Evolutionary conservation across 306 rosid species (phyloP).

Genomic region (Ammopiptanthus mongolicus): DNA sequence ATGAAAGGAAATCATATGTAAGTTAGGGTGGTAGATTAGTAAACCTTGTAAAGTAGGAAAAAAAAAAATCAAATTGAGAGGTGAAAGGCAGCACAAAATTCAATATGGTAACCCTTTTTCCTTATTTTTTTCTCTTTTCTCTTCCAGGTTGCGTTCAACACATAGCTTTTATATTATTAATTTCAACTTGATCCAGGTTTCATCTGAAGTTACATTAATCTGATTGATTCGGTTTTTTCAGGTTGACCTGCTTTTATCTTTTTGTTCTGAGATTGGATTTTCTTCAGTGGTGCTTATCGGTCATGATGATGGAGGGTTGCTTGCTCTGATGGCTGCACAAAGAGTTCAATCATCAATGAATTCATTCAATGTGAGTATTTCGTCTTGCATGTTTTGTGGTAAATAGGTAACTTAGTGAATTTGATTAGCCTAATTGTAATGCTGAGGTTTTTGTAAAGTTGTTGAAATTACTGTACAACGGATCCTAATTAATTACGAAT

Average conservation of each 20-base stretch:
- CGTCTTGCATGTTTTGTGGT: constrained; percentile 6
- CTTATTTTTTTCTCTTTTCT: neutral
- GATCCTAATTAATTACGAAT: neutral
- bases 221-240: constrained; percentile 30
- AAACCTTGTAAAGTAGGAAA: neutral
- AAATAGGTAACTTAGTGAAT: neutral
- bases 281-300: constrained; percentile 89
- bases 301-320: constrained; percentile 98
- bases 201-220: neutral
- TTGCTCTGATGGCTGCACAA: constrained; percentile 83
- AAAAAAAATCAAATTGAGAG: neutral
- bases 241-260: constrained; percentile 90
- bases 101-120: neutral
- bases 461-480: neutral
- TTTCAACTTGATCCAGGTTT: neutral
- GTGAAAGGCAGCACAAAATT: neutral
- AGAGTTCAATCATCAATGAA: constrained; percentile 57
- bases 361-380: constrained; percentile 69
- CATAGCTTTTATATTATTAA: too few species aligned
- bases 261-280: constrained; percentile 94
- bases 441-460: neutral
- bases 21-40: neutral
- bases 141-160: neutral
- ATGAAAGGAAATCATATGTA: neutral
- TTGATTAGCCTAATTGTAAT: neutral